phyloP scores from a whole-genome alignment of 2,329 filamentous ascomycete species.

The Paramyrothecium roridum region DNA sequence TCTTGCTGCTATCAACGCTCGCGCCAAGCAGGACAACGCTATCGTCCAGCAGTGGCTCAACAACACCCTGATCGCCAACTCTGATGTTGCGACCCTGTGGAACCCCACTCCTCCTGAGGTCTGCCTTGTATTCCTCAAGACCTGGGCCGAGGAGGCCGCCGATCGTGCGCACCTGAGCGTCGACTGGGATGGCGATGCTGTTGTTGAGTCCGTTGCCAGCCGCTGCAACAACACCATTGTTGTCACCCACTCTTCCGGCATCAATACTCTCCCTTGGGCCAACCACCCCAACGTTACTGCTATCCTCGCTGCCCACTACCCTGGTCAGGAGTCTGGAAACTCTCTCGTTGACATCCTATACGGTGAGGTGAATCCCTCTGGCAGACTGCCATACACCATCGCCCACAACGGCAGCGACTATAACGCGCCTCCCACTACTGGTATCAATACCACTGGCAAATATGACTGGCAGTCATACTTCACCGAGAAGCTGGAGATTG shows the following conservation, averaged over 20 bases:
- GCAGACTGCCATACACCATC: constrained; percentile 71
- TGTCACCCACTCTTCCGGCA: constrained; percentile 65
- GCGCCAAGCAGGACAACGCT: constrained; percentile 40
- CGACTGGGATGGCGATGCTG: constrained; percentile 57
- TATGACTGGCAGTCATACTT: constrained; percentile 47
- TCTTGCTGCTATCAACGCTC: constrained; percentile 39
- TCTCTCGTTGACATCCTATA: constrained; percentile 66
- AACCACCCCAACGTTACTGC: constrained; percentile 64
- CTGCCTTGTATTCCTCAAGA: constrained; percentile 64
- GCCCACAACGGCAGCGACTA: constrained; percentile 51
- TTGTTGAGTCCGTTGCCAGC: constrained; percentile 59
- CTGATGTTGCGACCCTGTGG: constrained; percentile 42
- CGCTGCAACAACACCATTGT: constrained; percentile 64
- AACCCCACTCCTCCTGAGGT: constrained; percentile 53
- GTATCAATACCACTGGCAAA: constrained; percentile 29
- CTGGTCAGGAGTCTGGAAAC: constrained; percentile 68
- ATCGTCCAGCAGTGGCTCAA: constrained; percentile 43
- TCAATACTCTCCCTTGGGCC: constrained; percentile 66
- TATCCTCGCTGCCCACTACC: constrained; percentile 66
- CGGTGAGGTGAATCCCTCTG: constrained; percentile 64
- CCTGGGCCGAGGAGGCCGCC: constrained; percentile 63
- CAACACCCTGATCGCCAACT: constrained; percentile 38
- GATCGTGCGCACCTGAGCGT: constrained; percentile 53
- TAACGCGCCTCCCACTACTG: constrained; percentile 36
- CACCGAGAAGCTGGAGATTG: constrained; percentile 63